These are phyloP conservation scores for Sugiyamaella sp. DNA, from an alignment of 1,139 yeast species.

Conservation along the genomic window DNA sequence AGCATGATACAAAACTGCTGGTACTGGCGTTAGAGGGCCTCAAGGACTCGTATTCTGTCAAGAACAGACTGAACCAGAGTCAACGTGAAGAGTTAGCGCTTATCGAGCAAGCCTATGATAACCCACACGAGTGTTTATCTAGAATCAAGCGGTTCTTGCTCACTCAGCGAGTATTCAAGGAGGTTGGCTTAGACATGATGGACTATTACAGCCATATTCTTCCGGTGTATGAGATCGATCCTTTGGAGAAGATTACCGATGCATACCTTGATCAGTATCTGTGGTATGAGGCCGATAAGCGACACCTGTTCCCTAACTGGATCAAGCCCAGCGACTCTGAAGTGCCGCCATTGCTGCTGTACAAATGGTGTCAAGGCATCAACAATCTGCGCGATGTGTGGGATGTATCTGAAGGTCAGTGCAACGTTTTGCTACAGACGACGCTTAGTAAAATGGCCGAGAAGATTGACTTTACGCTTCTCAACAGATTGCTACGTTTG, in stretches of 20 bases:
- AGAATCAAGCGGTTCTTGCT: conserved; percentile 80
- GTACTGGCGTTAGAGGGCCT: conserved; percentile 87
- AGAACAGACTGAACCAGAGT: conserved; percentile 77
- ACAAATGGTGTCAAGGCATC: conserved; percentile 96
- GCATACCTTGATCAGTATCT: conserved; percentile 94
- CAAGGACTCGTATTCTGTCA: conserved; percentile 82
- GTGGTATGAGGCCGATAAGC: conserved; percentile 93
- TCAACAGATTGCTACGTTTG: conserved; percentile 78
- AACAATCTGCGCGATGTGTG: conserved; percentile 79
- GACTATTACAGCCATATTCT: conserved; percentile 83
- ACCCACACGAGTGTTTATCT: conserved; percentile 89
- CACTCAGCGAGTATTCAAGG: conserved; percentile 92
- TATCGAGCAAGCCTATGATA: conserved; percentile 95
- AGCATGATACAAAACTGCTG: conserved; percentile 88
- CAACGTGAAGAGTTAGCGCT: conserved; percentile 92
- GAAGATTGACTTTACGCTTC: conserved; percentile 82
- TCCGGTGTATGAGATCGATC: conserved; percentile 88
- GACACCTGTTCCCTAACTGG: conserved; percentile 94
- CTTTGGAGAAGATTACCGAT: conserved; percentile 92
- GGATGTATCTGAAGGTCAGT: conserved; percentile 74
- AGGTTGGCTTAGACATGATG: conserved; percentile 86
- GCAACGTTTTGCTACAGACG: conserved; percentile 83
- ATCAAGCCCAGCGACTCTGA: conserved; percentile 93
- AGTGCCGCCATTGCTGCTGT: conserved; percentile 86
- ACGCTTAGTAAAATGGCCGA: conserved; percentile 72